phyloP scores from a whole-genome alignment of 352 stramenopile genomes.

The Saprolegnia diclina region DNA sequence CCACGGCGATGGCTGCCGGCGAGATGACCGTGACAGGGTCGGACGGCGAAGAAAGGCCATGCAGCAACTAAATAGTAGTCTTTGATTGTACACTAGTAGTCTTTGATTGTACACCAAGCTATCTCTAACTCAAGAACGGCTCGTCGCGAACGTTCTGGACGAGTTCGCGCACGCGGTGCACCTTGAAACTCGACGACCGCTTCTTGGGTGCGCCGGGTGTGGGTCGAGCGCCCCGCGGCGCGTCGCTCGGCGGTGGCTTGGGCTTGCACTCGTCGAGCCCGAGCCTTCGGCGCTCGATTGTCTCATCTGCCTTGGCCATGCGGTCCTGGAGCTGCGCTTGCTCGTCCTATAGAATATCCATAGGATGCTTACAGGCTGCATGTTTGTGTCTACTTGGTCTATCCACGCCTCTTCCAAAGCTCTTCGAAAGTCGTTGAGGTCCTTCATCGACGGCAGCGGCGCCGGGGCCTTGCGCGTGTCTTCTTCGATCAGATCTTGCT shows the following conservation, averaged over 20 bases:
- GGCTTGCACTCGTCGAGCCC: not conserved
- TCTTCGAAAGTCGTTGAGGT: constrained; percentile 54
- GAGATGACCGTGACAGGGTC: no score
- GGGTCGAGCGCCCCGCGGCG: not conserved
- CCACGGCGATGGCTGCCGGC: no score
- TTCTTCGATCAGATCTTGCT: constrained; percentile 75
- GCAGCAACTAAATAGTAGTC: no score
- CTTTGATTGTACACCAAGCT: no score
- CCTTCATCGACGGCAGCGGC: constrained; percentile 42
- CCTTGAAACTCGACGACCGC: constrained; percentile 31
- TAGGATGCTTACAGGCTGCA: not conserved
- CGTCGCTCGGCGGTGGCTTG: not conserved
- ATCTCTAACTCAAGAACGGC: constrained; percentile 50
- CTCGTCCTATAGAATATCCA: constrained; percentile 30
- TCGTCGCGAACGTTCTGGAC: constrained; percentile 70
- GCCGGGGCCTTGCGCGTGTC: constrained; percentile 43
- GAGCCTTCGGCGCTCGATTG: constrained; percentile 27
- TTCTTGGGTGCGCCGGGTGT: not conserved
- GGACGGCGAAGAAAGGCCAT: no score
- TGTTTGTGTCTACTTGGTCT: constrained; percentile 36
- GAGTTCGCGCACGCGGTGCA: constrained; percentile 61
- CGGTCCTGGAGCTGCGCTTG: constrained; percentile 35
- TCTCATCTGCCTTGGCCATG: constrained; percentile 27
- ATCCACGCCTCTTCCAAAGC: constrained; percentile 58
- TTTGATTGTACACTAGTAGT: no score